Evolutionary conservation across 2,329 filamentous ascomycete genomes (phyloP), one percentile per base, ranked within the genome.

Genomic region (Huntiella decipiens): DNA sequence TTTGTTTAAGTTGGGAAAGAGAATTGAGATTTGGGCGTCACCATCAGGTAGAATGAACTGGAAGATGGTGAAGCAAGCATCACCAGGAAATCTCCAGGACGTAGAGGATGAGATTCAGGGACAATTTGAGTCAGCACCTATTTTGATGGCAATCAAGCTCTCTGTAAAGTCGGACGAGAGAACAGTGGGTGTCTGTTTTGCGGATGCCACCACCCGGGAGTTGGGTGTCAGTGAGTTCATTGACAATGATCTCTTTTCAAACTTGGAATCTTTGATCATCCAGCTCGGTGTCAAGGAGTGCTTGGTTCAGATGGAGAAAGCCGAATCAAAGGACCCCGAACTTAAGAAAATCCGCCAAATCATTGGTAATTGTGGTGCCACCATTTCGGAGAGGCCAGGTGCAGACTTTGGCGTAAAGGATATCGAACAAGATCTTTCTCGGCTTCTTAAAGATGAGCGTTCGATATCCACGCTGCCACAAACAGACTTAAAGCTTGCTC

Each of bases 231-330:
- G 84, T 66, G 92, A 98, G 58, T 98, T 98, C 53, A 73, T 94
- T n/a, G 91, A 98, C 67, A 98, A 96, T 57, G 91, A 98, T 58
- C 70, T 95, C 7, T 98, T 92, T 65, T 96, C 88, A 44, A 98
- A 98, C 60, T 92, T 98, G 53, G 91, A 98, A 63, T 86, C 87
- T 3, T 70, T 98, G 13, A 74, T 98, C 44, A 98, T 98, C 53
- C 92, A 98, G 58, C 74, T 98, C 3, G 91, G 91, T 4, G 85
- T 95, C 15, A 91, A 86, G 58, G 91, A 98, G 60, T 95, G 87
- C 56, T 65, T 98, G 28, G 63, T 98, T n/a, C 81, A 85, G 55
- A 64, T 75, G 15, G 87, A 96, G 57, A 81, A 82, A 50, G 94
- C 92, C 59, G 79, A 80, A 52, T 92, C 86, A 59, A 37, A 33